A percentile compares a stretch with the other conserved stretches of the same genome.
phyloP scores from a whole-genome alignment of 2,329 filamentous ascomycete species.

The Monosporascus sp. region DNA sequence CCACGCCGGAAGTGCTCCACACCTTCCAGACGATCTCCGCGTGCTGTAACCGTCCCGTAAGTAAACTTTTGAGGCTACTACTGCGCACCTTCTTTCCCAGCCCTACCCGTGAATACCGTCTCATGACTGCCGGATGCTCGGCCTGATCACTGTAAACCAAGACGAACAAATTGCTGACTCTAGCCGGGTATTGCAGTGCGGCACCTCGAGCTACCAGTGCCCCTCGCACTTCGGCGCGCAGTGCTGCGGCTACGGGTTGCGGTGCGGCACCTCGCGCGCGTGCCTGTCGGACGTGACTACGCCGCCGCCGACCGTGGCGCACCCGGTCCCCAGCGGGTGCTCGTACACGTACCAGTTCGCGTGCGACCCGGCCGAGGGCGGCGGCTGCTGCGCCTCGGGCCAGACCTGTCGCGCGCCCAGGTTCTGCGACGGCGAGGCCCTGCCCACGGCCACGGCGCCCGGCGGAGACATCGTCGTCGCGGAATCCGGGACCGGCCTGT shows the following conservation, averaged over 20 bases:
- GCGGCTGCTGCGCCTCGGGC: constrained; percentile 45
- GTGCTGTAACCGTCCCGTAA: constrained; percentile 18
- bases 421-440: constrained; percentile 24
- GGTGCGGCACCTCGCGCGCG: constrained; percentile 32
- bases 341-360: constrained; percentile 36
- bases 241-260: constrained; percentile 44
- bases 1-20: constrained; percentile 1
- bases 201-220: constrained; percentile 37
- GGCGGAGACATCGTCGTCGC: constrained; percentile 27
- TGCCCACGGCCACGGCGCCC: constrained; percentile 32
- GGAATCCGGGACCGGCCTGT: constrained; percentile 28
- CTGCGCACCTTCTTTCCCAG: too few species aligned
- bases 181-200: constrained; percentile 6
- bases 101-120: too few species aligned
- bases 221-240: constrained; percentile 37
- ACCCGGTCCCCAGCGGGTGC: constrained; percentile 37
- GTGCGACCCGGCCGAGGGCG: constrained; percentile 36
- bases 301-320: constrained; percentile 22
- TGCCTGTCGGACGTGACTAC: constrained; percentile 28
- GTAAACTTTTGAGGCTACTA: too few species aligned
- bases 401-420: constrained; percentile 21
- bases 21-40: constrained; percentile 1
- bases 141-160: too few species aligned
- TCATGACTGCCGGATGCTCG: too few species aligned
- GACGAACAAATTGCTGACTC: too few species aligned